Evolutionary conservation across 1,284 basidiomycete genomes (phyloP).

Genomic region (Heterobasidion parviporum): DNA sequence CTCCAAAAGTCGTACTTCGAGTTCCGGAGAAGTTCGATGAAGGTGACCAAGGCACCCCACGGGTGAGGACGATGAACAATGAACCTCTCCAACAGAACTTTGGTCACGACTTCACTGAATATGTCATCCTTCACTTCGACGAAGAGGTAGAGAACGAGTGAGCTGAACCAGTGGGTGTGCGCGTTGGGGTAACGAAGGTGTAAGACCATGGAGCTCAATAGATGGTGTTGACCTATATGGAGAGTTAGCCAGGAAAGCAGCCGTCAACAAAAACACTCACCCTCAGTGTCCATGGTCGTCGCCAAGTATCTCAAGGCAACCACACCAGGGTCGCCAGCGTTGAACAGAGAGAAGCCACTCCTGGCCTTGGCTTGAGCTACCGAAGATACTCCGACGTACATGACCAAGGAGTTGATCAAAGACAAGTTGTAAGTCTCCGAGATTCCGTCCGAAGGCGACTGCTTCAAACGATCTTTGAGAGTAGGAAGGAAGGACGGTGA

Average conservation of each 20-base stretch:
- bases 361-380: constrained; percentile 80
- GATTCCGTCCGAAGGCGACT: constrained; percentile 41
- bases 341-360: constrained; percentile 74
- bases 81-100: constrained; percentile 89
- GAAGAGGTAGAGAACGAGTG: constrained; percentile 84
- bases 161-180: constrained; percentile 96
- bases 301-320: constrained; percentile 78
- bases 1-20: constrained; percentile 83
- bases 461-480: constrained; percentile 70
- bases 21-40: constrained; percentile 85
- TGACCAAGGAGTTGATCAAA: constrained; percentile 87
- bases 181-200: constrained; percentile 95
- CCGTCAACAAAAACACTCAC: constrained; percentile 28
- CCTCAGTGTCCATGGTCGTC: constrained; percentile 84
- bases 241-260: constrained; percentile 2
- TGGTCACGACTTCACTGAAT: constrained; percentile 87
- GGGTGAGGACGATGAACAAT: constrained; percentile 93
- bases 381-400: constrained; percentile 89
- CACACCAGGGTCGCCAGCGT: constrained; percentile 74
- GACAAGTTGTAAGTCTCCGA: constrained; percentile 80
- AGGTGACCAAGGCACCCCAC: constrained; percentile 93
- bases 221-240: constrained; percentile 78
- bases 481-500: constrained; percentile 67
- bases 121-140: constrained; percentile 63
- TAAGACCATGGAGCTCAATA: constrained; percentile 84